Conservation (phyloP, 2,329 filamentous ascomycete species). For the Xylariaceae sp. region DNA sequence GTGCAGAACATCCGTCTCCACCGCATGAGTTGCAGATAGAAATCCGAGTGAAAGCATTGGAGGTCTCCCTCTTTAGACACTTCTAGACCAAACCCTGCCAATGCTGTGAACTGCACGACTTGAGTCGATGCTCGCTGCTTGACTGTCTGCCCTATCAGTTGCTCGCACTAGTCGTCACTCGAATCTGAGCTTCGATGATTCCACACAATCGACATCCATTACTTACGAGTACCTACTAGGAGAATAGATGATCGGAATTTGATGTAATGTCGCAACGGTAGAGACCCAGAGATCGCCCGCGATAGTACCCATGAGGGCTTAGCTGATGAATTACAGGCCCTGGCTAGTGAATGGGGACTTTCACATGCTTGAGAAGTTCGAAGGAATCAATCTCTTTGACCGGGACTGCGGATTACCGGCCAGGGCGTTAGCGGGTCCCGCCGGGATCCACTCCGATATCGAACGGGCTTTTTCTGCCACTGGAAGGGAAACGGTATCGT, state of each 20-base stretch:
- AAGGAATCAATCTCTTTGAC: background rate
- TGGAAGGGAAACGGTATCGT: background rate
- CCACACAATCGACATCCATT: background rate
- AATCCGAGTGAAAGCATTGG: background rate
- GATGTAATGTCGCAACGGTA: conserved; percentile 5
- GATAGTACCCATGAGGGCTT: too few species aligned
- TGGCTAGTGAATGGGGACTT: conserved; percentile 4
- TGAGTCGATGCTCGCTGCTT: too few species aligned
- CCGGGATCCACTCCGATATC: background rate
- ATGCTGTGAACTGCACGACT: background rate
- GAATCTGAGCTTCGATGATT: background rate
- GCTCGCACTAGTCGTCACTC: too few species aligned
- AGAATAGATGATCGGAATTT: conserved; percentile 6
- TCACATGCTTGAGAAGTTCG: conserved; percentile 16
- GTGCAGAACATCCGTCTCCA: background rate
- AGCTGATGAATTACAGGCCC: too few species aligned
- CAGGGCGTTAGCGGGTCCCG: too few species aligned
- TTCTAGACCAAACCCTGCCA: background rate
- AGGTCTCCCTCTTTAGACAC: background rate
- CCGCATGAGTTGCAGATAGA: background rate
- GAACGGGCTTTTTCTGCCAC: background rate
- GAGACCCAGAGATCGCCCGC: background rate
- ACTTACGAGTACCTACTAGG: background rate
- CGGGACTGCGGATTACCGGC: background rate
- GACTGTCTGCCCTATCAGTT: too few species aligned